Conservation (phyloP, 2,329 filamentous ascomycete genomes). For the Colletotrichum chlorophyti region DNA sequence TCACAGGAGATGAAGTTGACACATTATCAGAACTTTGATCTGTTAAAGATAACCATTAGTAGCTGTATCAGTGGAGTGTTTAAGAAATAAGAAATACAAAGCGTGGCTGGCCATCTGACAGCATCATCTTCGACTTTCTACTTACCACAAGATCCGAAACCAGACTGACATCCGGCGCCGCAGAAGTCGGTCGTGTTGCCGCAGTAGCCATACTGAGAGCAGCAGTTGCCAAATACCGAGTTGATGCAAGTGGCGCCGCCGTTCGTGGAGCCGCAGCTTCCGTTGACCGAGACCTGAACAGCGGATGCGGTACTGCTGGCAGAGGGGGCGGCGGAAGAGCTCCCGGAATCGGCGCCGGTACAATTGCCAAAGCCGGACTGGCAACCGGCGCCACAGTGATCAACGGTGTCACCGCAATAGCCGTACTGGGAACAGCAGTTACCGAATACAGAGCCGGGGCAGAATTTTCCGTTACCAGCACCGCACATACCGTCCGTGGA, state of each 20-base stretch:
- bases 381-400: constrained; percentile 41
- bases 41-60: background rate
- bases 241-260: constrained; percentile 7
- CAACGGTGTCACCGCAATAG: constrained; percentile 40
- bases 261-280: background rate
- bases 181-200: constrained; percentile 25
- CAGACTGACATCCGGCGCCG: constrained; percentile 25
- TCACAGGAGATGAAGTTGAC: background rate
- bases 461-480: background rate
- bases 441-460: constrained; percentile 12
- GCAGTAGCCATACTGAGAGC: constrained; percentile 30
- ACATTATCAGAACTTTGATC: background rate
- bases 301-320: too few species aligned
- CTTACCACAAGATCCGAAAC: constrained; percentile 16
- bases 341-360: background rate
- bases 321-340: background rate
- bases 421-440: constrained; percentile 38
- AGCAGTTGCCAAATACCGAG: constrained; percentile 26
- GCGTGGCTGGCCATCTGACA: background rate
- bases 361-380: constrained; percentile 25
- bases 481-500: constrained; percentile 1
- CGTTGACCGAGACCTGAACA: constrained; percentile 8
- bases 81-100: background rate
- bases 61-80: background rate
- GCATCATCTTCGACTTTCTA: background rate